Conservation (phyloP, 1,139 yeast species). For the Hansenula sp. region DNA sequence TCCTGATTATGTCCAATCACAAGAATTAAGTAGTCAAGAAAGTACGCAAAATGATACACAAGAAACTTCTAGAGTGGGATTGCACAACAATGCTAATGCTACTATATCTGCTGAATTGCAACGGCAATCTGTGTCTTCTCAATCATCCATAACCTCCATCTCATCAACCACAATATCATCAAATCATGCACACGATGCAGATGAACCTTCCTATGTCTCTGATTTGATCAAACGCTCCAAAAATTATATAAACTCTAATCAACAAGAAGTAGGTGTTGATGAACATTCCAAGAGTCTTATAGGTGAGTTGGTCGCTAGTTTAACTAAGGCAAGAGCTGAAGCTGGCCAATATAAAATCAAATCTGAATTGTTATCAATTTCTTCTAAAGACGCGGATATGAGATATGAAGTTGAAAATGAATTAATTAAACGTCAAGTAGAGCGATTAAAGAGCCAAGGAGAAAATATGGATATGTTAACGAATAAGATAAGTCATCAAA, state of each 20-base stretch:
- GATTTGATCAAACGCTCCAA: constrained; percentile 2
- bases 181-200: neutral
- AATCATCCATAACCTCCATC: constrained; percentile 1
- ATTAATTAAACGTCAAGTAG: constrained; percentile 44
- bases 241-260: constrained; percentile 1
- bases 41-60: neutral
- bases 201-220: neutral
- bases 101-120: neutral
- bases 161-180: neutral
- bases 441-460: constrained; percentile 34
- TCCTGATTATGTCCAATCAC: neutral
- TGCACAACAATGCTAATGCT: neutral
- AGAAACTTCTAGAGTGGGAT: neutral
- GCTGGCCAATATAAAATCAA: constrained; percentile 19
- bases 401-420: constrained; percentile 44
- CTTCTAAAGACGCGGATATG: constrained; percentile 23
- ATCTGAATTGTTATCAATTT: constrained; percentile 18
- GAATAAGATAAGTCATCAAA: constrained; percentile 34
- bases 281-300: constrained; percentile 7
- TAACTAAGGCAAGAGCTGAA: constrained; percentile 16
- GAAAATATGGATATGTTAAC: constrained; percentile 31
- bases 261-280: neutral
- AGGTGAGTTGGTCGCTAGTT: constrained; percentile 5
- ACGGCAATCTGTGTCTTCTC: constrained; percentile 1
- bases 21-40: neutral